phyloP scores from a whole-genome alignment of 176 grass and related monocot species.

The Oryza punctata region DNA sequence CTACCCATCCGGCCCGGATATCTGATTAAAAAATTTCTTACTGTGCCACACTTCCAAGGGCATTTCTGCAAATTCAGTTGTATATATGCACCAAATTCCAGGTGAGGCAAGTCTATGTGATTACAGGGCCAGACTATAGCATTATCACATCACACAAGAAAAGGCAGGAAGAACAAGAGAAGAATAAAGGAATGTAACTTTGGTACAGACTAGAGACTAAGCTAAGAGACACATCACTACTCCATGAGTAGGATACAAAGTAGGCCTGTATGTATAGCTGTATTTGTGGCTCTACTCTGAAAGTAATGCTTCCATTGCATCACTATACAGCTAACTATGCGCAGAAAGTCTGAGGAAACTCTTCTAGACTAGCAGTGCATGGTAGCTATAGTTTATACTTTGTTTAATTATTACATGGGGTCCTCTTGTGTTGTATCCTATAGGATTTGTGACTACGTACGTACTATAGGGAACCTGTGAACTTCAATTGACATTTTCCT shows the following conservation, averaged over 20 bases:
- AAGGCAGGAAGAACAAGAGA: not conserved
- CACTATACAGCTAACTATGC: not conserved
- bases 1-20: conserved; percentile 24
- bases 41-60: not conserved
- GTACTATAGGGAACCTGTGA: conserved; percentile 5
- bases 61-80: not conserved
- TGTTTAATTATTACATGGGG: not conserved
- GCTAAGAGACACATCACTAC: not conserved
- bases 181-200: not conserved
- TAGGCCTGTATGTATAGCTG: not conserved
- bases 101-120: not conserved
- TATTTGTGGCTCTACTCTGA: not conserved
- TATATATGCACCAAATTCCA: conserved; percentile 5
- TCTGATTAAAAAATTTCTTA: conserved; percentile 6
- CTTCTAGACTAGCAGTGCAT: not conserved
- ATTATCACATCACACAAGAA: not conserved
- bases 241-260: not conserved
- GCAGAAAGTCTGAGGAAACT: not conserved
- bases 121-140: not conserved
- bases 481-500: not conserved
- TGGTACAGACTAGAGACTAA: not conserved
- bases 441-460: not conserved
- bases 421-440: not conserved
- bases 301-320: not conserved
- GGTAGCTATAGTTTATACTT: not conserved